Evolutionary conservation across 2,329 filamentous ascomycete species (phyloP).

Genomic region (Verticillium albo-atrum): DNA sequence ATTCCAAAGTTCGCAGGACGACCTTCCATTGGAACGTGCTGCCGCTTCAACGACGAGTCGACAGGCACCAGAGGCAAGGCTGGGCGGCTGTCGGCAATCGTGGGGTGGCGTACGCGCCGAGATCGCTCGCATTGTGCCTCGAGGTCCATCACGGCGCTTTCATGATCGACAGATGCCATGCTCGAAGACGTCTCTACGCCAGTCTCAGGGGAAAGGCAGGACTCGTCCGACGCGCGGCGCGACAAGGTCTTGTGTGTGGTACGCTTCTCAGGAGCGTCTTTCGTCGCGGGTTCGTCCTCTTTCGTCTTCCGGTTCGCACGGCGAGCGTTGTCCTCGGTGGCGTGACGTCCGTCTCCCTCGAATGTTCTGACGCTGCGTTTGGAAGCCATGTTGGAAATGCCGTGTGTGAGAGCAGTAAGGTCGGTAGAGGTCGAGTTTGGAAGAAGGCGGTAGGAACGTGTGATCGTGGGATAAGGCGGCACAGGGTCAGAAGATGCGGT

Average conservation of each 20-base stretch:
- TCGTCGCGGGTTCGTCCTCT: not conserved
- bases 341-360: conserved; percentile 9
- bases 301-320: not conserved
- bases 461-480: not conserved
- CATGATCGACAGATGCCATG: not conserved
- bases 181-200: not conserved
- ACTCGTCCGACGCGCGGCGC: conserved; percentile 6
- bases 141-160: not conserved
- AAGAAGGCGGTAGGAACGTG: not conserved
- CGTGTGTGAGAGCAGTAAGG: not conserved
- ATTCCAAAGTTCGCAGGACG: conserved; percentile 70
- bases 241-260: conserved; percentile 1
- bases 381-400: conserved; percentile 7
- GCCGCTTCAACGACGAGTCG: not conserved
- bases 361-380: conserved; percentile 12
- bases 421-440: not conserved
- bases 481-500: not conserved
- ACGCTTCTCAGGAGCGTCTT: conserved; percentile 2
- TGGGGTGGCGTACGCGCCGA: not conserved
- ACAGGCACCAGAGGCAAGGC: not conserved
- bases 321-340: not conserved
- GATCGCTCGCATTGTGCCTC: not conserved
- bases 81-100: not conserved
- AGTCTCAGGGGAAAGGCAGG: not conserved
- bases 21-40: conserved; percentile 12